These are phyloP conservation scores for Hygrocybe punicea DNA, from an alignment of 768 basidiomycete species.

Conservation along the genomic window DNA sequence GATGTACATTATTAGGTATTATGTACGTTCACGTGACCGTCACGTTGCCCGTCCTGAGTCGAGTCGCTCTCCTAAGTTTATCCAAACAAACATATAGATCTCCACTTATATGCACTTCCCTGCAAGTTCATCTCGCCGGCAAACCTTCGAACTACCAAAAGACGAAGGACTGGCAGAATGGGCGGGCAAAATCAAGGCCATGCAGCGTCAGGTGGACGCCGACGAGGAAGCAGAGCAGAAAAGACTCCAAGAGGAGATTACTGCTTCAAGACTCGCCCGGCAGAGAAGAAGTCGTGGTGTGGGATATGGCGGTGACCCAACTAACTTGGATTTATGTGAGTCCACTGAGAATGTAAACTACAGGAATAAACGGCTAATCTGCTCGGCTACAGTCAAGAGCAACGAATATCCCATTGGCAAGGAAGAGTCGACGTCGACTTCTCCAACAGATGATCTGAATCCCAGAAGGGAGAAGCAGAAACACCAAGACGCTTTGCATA, in stretches of 20 bases:
- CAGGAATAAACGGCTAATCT: background rate
- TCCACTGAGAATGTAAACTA: constrained; percentile 8
- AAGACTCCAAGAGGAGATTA: constrained; percentile 62
- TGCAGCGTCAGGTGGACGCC: constrained; percentile 78
- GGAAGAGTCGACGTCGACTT: background rate
- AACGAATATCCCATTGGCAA: background rate
- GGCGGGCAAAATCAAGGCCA: constrained; percentile 73
- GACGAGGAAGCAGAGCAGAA: constrained; percentile 77
- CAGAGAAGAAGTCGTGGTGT: constrained; percentile 47
- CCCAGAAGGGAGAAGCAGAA: background rate
- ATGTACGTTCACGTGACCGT: no score
- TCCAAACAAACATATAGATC: no score
- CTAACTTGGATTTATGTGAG: constrained; percentile 49
- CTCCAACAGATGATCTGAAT: background rate
- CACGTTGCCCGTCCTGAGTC: no score
- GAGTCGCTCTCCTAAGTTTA: background rate
- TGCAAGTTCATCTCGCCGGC: constrained; percentile 7
- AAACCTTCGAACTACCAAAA: constrained; percentile 42
- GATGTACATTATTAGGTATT: no score
- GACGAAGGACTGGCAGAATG: constrained; percentile 75
- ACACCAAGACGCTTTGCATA: background rate
- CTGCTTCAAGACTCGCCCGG: constrained; percentile 50
- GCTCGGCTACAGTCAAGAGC: background rate
- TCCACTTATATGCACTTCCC: constrained; percentile 5
- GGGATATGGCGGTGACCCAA: constrained; percentile 31